Base-by-base conservation (phyloP, 2,329 filamentous ascomycete species). In the Pseudophaeomoniella oleicola region DNA sequence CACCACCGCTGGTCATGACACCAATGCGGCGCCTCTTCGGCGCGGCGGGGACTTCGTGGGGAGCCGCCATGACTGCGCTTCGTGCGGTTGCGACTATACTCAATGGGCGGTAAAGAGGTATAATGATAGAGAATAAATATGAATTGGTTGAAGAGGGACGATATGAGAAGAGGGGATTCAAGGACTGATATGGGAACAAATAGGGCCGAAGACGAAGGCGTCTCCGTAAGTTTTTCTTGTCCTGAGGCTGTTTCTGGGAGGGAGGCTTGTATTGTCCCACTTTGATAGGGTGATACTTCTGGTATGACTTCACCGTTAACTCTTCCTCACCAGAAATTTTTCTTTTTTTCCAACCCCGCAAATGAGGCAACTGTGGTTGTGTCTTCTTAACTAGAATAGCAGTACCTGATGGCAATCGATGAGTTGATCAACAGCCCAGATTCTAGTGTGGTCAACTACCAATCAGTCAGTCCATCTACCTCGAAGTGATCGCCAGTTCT, bases 1-100 rank as follows among this genome's bases (percentile, higher is more conserved):
- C 87, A 53, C 87, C 87, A 54, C 87, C 87, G 48, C 83, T 92
- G 53, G 87, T 94, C 79, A 94, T 85, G 58, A 94, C 77, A 46
- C 79, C 87, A 56, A 94, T 88, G 45, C 72, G 66, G 53, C 75
- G 72, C 56, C 69, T 71, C 55, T 66, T 67, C 46, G 60, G 54
- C 43, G 47, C 42, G 17, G 40, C 33, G 5, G 44, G 35, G 9
- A 12, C 37, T 27, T 38, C 39, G 14, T 38, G 43, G 14, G 16
- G 14, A 32, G 44, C 37, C 17, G 49, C 49, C 52, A 56, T 55
- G 35, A 15, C 45, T 37, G 29, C 16, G 34, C 32, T 27, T 27
- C 9, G 6, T 17, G 35, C 22, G 34, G 30, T 16, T 18, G 22
- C 13, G 19, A 32, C 9, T 27, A 6, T 6, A 27, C 37, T 33